Evolutionary conservation across 1,284 basidiomycete species (phyloP).

Genomic region (Cutaneotrichosporon spelunceum): DNA sequence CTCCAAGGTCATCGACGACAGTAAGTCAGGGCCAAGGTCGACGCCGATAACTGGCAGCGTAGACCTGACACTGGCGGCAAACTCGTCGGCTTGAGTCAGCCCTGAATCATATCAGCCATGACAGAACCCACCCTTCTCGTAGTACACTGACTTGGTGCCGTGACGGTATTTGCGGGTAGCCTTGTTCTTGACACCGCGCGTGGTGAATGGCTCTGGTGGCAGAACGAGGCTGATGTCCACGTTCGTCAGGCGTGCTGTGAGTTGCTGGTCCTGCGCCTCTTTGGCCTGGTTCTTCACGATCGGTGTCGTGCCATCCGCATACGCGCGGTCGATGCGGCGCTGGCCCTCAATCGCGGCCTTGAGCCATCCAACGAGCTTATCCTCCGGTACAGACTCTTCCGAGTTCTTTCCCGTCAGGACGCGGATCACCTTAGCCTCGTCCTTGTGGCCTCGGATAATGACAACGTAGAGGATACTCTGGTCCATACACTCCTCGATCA

Average conservation of each 20-base stretch:
- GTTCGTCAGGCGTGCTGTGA: slow-evolving; percentile 22
- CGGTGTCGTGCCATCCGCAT: slow-evolving; percentile 40
- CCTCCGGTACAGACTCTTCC: slow-evolving; percentile 30
- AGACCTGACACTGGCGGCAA: slow-evolving; percentile 36
- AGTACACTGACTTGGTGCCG: slow-evolving; percentile 47
- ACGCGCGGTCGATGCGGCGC: slow-evolving; percentile 45
- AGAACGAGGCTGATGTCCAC: slow-evolving; percentile 46
- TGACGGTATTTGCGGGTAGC: slow-evolving; percentile 44
- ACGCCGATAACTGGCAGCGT: slow-evolving; percentile 44
- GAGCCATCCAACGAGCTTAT: slow-evolving; percentile 42
- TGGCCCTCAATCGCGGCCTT: slow-evolving; percentile 46
- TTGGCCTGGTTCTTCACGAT: slow-evolving; percentile 17
- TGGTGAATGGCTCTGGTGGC: slow-evolving; percentile 41
- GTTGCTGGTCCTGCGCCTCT: slow-evolving; percentile 7
- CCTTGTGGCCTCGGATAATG: slow-evolving; percentile 42
- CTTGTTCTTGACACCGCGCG: slow-evolving; percentile 36
- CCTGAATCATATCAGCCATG: background rate
- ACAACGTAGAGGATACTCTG: slow-evolving; percentile 52
- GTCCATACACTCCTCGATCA: slow-evolving; percentile 47
- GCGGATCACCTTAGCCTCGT: slow-evolving; percentile 44
- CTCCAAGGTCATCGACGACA: slow-evolving; percentile 41
- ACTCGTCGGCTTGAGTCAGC: slow-evolving; percentile 35
- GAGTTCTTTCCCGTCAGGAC: slow-evolving; percentile 23
- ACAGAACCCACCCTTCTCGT: slow-evolving; percentile 40
- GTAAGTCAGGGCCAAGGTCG: slow-evolving; percentile 36